Evolutionary conservation across 2,329 filamentous ascomycete species (phyloP).

Genomic region (Sporothrix globosa): DNA sequence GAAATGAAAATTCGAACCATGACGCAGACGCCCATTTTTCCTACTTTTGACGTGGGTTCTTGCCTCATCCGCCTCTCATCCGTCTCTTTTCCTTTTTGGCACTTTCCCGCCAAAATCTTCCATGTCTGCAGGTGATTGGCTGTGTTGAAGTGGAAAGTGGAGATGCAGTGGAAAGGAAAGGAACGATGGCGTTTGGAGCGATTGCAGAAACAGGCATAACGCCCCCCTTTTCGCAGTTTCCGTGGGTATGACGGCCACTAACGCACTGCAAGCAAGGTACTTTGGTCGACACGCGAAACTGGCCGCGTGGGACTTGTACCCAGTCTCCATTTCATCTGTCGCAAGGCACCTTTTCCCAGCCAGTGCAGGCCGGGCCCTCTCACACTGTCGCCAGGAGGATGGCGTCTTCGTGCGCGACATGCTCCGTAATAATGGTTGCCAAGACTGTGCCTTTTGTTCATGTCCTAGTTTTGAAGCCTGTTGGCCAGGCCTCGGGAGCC

Average conservation of each 20-base stretch:
- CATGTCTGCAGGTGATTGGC: neutral
- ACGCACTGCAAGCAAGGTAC: conserved; percentile 4
- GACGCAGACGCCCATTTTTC: conserved; percentile 28
- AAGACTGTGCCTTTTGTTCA: neutral
- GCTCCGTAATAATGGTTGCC: conserved; percentile 17
- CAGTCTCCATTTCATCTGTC: neutral
- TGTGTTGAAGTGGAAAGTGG: neutral
- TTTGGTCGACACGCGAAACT: neutral
- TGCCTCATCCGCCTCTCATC: neutral
- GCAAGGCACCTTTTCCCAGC: conserved; percentile 21
- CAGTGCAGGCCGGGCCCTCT: neutral
- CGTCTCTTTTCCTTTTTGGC: conserved; percentile 7
- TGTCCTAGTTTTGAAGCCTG: neutral
- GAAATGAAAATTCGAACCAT: conserved; percentile 25
- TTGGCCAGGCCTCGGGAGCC: neutral
- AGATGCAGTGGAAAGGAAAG: conserved; percentile 9
- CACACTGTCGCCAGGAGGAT: conserved; percentile 18
- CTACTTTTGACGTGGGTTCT: neutral
- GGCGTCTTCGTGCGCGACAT: conserved; percentile 18
- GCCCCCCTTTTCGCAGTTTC: conserved; percentile 17
- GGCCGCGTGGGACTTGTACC: neutral
- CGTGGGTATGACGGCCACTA: conserved; percentile 6
- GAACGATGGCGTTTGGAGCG: conserved; percentile 27
- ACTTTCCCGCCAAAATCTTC: neutral
- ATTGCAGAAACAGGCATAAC: conserved; percentile 25